Base-by-base conservation (phyloP, 1,284 basidiomycete genomes). In the Kwoniella shivajii region DNA sequence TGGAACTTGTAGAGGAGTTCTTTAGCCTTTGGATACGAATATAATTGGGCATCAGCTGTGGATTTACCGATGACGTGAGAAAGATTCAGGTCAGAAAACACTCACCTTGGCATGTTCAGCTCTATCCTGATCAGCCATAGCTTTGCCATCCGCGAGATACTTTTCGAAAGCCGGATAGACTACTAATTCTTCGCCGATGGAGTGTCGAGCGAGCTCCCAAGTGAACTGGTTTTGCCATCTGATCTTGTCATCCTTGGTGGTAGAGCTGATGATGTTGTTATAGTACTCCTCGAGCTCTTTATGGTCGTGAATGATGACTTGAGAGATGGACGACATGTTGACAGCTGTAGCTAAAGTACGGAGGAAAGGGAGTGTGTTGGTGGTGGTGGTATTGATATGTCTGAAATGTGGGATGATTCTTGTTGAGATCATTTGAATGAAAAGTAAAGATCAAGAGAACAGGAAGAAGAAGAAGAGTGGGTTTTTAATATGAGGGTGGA, bases 91-190 rank as follows among this genome's bases (percentile, higher is more conserved):
- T n/a, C n/a, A n/a, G n/a, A n/a, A n/a, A n/a, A n/a, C 11, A 63
- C 53, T 38, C 50, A 67, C 61, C 51, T 63, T 56, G 14, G 82
- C 80, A 63, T 86, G 85, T n/a, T 86, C 84, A 11, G 70, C 77
- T 7, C 85, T 78, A 65, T 87, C 86, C 33, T 84, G 73, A 60
- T 86, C 80, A 0, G 85, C 82, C 29, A 86, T 80, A 51, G 81
- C 63, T 53, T 74, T 73, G 0, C 85, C 86, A 61, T 82, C 71
- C 2, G 75, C 71, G 49, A 87, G 79, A 58, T 84, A 77, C 62
- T 83, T 78, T 71, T 87, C 85, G 81, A 87, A 83, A 49, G 86
- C 78, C 5, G 86, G 86, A 64, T 87, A 66, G n/a, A 66, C 82
- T 20, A 87, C 80, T 45, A 86, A 82, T 69, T 87, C 86, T 68